Conservation (phyloP, 805 yeast genomes). For the Yarrowia hollandica region DNA sequence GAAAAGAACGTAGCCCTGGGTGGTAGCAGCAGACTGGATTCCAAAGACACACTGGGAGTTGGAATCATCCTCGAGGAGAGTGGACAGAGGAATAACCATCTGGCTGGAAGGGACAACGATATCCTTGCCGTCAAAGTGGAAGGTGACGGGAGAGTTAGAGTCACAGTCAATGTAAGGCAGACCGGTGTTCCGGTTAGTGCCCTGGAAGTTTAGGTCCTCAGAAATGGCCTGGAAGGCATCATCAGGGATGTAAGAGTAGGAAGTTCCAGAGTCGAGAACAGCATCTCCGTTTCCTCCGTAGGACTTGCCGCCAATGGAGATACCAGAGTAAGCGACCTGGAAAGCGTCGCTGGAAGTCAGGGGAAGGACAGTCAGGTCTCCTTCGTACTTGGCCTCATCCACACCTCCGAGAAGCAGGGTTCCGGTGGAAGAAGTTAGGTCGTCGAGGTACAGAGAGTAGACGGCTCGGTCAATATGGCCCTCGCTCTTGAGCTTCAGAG, state of each 20-base stretch:
- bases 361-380: slow-evolving; percentile 40
- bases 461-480: slow-evolving; percentile 45
- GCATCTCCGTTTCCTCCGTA: slow-evolving; percentile 12
- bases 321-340: slow-evolving; percentile 38
- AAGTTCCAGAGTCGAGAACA: slow-evolving; percentile 56
- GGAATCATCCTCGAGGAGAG: slow-evolving; percentile 88
- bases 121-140: slow-evolving; percentile 88
- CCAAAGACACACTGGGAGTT: slow-evolving; percentile 96
- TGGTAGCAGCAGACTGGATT: slow-evolving; percentile 95
- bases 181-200: slow-evolving; percentile 95
- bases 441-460: slow-evolving; percentile 48
- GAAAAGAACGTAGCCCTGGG: slow-evolving; percentile 38
- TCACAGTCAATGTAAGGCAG: slow-evolving; percentile 80
- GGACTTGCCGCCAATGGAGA: slow-evolving; percentile 36
- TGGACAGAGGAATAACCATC: slow-evolving; percentile 43
- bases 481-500: slow-evolving; percentile 41
- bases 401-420: slow-evolving; percentile 36
- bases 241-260: slow-evolving; percentile 49
- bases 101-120: slow-evolving; percentile 87
- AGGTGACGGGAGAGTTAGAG: slow-evolving; percentile 83
- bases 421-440: slow-evolving; percentile 35
- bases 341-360: slow-evolving; percentile 41
- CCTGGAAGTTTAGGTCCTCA: slow-evolving; percentile 35
- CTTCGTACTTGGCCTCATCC: slow-evolving; percentile 32
- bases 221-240: slow-evolving; percentile 36